phyloP scores from a whole-genome alignment of 2,329 filamentous ascomycete species.

The Verticillium isaacii region DNA sequence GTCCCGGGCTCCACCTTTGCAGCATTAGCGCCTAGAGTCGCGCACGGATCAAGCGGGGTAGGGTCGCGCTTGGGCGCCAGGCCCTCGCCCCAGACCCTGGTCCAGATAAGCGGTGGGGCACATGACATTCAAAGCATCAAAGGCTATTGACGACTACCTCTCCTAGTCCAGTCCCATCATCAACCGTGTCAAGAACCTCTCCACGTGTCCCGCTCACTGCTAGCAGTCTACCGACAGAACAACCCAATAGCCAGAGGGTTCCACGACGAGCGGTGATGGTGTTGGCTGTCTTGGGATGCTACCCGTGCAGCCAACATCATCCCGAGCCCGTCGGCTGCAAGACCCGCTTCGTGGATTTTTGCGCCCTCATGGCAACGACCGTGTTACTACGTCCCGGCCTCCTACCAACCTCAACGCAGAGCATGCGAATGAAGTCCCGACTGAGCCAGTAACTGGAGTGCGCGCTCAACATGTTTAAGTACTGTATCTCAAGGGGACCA shows the following conservation, averaged over 20 bases:
- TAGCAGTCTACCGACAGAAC: too few relatives aligned
- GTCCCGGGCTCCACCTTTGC: background rate
- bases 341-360: slow-evolving; percentile 40
- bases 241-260: too few relatives aligned
- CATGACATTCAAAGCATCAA: background rate
- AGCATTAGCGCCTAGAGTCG: background rate
- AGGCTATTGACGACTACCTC: too few relatives aligned
- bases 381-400: slow-evolving; percentile 59
- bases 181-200: too few relatives aligned
- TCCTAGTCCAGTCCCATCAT: too few relatives aligned
- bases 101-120: background rate
- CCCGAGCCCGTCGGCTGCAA: too few relatives aligned
- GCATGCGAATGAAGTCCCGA: slow-evolving; percentile 81
- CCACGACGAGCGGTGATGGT: too few relatives aligned
- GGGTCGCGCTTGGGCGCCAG: background rate
- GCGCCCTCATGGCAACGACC: slow-evolving; percentile 53
- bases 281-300: too few relatives aligned
- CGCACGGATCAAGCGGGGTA: slow-evolving; percentile 2
- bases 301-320: background rate
- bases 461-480: slow-evolving; percentile 92
- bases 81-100: background rate
- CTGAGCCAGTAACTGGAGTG: slow-evolving; percentile 93
- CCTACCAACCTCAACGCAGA: slow-evolving; percentile 84
- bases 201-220: too few relatives aligned
- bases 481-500: slow-evolving; percentile 89